Percentiles rank a stretch among this genome's conserved stretches.
These are phyloP conservation scores for Apiospora arundinis DNA, from an alignment of 2,329 filamentous ascomycete species.

Conservation along the genomic window DNA sequence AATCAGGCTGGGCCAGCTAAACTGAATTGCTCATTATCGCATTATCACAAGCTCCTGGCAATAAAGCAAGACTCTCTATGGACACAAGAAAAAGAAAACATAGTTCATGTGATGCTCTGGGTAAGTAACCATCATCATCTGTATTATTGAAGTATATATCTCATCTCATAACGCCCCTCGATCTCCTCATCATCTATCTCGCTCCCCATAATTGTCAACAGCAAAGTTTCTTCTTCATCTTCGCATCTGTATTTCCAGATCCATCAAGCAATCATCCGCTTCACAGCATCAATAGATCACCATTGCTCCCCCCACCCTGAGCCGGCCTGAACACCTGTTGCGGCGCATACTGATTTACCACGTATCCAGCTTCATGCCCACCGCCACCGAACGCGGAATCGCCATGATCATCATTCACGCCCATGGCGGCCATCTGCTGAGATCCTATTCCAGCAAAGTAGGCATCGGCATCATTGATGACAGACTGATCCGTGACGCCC, in stretches of 20 bases:
- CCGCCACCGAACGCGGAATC: constrained; percentile 71
- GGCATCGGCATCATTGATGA: constrained; percentile 79
- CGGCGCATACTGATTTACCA: constrained; percentile 83
- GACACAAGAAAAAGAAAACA: neutral
- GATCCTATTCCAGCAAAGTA: constrained; percentile 84
- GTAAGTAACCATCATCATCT: neutral
- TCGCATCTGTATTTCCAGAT: neutral
- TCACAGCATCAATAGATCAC: constrained; percentile 73
- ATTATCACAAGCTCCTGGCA: too few relatives aligned
- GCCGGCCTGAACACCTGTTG: constrained; percentile 77
- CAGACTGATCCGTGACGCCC: constrained; percentile 69
- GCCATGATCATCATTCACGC: constrained; percentile 64
- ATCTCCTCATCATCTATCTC: neutral
- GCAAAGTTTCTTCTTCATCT: neutral
- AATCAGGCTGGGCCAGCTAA: too few relatives aligned
- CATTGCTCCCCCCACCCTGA: constrained; percentile 68
- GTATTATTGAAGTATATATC: constrained; percentile 17
- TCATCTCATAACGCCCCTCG: neutral
- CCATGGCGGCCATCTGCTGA: constrained; percentile 76
- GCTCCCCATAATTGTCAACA: neutral
- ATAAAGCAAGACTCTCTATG: too few relatives aligned
- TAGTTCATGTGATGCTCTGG: neutral
- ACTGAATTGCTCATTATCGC: too few relatives aligned
- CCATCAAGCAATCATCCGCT: neutral
- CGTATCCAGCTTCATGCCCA: constrained; percentile 62